Evolutionary conservation across 495 filamentous ascomycete species (phyloP).

Genomic region (Thermothielavioides terrestris): DNA sequence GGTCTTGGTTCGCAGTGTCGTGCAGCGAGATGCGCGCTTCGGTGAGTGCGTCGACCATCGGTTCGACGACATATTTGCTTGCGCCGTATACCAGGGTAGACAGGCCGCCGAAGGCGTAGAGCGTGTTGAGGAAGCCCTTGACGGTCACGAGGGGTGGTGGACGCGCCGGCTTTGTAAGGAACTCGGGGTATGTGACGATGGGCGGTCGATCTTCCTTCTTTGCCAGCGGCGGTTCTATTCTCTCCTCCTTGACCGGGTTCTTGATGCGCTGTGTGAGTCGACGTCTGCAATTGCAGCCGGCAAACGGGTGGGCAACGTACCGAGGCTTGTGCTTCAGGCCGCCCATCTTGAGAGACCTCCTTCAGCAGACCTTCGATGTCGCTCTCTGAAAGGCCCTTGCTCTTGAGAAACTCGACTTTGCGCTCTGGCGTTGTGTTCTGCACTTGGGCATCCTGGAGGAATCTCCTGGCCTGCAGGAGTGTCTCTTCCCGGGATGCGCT

Average conservation of each 20-base stretch:
- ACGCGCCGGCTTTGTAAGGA: conserved; percentile 58
- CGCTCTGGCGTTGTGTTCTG: conserved; percentile 57
- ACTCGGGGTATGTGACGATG: conserved; percentile 97
- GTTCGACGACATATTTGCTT: conserved; percentile 69
- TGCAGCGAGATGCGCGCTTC: conserved; percentile 76
- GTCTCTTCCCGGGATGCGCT: conserved; percentile 29
- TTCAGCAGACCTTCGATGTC: conserved; percentile 63
- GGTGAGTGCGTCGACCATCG: conserved; percentile 70
- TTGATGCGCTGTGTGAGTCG: conserved; percentile 9
- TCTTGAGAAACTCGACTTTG: conserved; percentile 69
- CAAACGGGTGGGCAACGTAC: conserved; percentile 11
- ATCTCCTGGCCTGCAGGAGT: conserved; percentile 63
- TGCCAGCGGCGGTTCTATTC: conserved; percentile 12
- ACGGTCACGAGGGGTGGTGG: conserved; percentile 67
- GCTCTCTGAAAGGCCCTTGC: conserved; percentile 61
- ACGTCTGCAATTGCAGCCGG: background rate
- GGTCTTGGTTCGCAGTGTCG: conserved; percentile 52
- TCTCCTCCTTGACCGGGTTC: conserved; percentile 4
- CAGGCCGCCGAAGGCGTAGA: conserved; percentile 65
- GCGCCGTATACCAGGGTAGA: conserved; percentile 70
- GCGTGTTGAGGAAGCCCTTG: conserved; percentile 61
- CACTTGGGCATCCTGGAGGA: conserved; percentile 74
- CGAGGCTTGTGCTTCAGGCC: conserved; percentile 20
- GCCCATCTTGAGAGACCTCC: conserved; percentile 23
- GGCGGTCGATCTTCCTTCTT: conserved; percentile 53